Base-by-base conservation (phyloP, 257 asterid genomes). In the Solanum arcanum region DNA sequence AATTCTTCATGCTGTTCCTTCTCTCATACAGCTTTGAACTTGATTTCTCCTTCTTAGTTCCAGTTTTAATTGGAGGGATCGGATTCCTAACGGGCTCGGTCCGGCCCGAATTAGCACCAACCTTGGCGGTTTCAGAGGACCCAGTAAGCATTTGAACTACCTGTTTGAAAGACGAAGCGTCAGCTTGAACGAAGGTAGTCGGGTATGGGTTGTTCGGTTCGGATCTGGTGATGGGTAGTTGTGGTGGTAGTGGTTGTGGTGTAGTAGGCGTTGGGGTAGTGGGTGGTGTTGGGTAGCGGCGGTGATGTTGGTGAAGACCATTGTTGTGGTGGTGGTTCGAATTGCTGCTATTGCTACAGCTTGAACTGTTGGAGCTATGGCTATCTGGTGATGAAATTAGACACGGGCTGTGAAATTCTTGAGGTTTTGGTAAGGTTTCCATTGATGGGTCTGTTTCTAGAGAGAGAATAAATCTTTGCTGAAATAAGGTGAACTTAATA, bases 181-280 rank as follows among this genome's bases (percentile, higher is more conserved):
- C 98, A 2, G 99, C 98, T 87, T 96, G 98, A 90, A 96, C 98
- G 91, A 95, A 96, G 89, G 99, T 96, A n/a, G 99, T 96, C 69
- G 99, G 98, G 91, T 94, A 93, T 1, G 98, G 98, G 91, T 86
- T 94, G 83, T 93, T 95, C 0, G 97, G 96, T 89, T 95, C 99
- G 93, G 99, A 96, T 95, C 98, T 95, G 84, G 97, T 88, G 68
- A 93, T 91, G 87, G 98, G 98, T 4, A 93, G 25, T 41, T 89
- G 91, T 3, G 91, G 91, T 60, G 90, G 92, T 83, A 92, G 90
- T 3, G 92, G 91, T 77, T 90, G 92, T 73, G 93, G 91, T 81
- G 92, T 46, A 5, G 86, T 39, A 42, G 84, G 46, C 42, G 78
- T 33, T 37, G 86, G 69, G 84, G 83, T 78, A 46, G 86, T 41